Base-by-base conservation (phyloP, 2,329 filamentous ascomycete species). In the Helotiales sp. region DNA sequence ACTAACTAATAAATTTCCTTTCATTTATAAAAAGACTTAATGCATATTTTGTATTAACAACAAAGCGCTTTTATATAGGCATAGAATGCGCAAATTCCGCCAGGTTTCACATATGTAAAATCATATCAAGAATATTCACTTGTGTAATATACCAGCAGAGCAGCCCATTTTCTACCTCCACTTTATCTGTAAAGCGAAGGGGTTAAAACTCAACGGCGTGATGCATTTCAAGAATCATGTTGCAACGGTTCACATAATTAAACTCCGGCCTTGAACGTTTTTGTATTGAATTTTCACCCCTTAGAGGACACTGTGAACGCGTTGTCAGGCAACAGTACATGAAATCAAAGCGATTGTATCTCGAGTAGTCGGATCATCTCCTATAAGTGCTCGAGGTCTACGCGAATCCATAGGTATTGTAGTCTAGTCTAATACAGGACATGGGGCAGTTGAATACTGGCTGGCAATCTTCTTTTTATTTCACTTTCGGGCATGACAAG, bases 171-270 rank as follows among this genome's bases (percentile, higher is more conserved):
- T 63, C 50, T 71, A 50, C 15, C 15, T 58, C n/a, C 49, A 71
- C 52, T 65, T 65, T 67, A 17, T 63, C 1, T 69, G 57, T 32
- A 67, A 61, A 43, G 61, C 57, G 54, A 1, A 63, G 22, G 63
- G 59, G 20, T 49, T 65, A 20, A 10, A 64, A 17, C 64, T 73
- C n/a, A 49, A 70, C 22, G 66, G 50, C 49, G 59, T 71, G 6
- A 68, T 65, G 52, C 45, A 54, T 45, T 73, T 73, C 57, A 73
- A 74, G 47, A 69, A 70, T 67, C 63, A 74, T 61, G 64, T 71
- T 40, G 52, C 55, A 28, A 70, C 1, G 24, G 32, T 69, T 40
- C 45, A 74, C 52, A 55, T 60, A 28, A 67, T 72, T 28, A 50
- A 68, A 24, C 63, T 70, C 32, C 65, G 68, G 50, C 37, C 49